Base-by-base conservation (phyloP, 2,329 filamentous ascomycete genomes). In the Metarhizium humberi region DNA sequence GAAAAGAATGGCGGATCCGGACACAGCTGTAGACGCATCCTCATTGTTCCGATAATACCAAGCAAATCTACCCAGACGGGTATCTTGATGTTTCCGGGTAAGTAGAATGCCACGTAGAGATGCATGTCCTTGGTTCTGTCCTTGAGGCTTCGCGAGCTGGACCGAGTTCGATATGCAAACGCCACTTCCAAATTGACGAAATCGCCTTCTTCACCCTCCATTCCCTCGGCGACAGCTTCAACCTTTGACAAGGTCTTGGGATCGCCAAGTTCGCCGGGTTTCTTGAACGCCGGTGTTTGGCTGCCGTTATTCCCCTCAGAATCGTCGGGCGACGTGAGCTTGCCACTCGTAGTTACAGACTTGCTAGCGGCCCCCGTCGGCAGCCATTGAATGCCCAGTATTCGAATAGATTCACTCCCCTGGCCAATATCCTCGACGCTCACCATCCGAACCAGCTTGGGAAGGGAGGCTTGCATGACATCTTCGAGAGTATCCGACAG, bases 141-240 rank as follows among this genome's bases (percentile, higher is more conserved):
- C 58, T 86, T 85, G 51, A 88, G 73, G 2, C 78, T 81, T 59
- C 80, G 82, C 34, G 78, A 78, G 8, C 78, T 80, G 0, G 81
- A 79, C 34, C 84, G 77, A 10, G 84, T 81, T 40, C 85, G 78
- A 67, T 91, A 92, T 1, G 87, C 84, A 62, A 91, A 86, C 0
- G 85, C 86, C 16, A 90, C 73, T 65, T 92, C 88, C 53, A 91
- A 70, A 63, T 91, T 91, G 66, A 90, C 78, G 62, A 90, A 90
- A 59, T 90, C 86, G 11, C 87, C 87, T 65, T 90, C 85, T 67
- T 90, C 87, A 2, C 85, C 86, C 62, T 88, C 83, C 84, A 89
- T 86, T 1, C 84, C 85, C 61, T 84, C 77, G 2, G 69, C 69
- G 20, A 72, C 60, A 0, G 66, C 62, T 1, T 70, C 63, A 3